These are phyloP conservation scores for Podaxis mareebaensis DNA, from an alignment of 768 basidiomycete genomes.

Conservation along the genomic window DNA sequence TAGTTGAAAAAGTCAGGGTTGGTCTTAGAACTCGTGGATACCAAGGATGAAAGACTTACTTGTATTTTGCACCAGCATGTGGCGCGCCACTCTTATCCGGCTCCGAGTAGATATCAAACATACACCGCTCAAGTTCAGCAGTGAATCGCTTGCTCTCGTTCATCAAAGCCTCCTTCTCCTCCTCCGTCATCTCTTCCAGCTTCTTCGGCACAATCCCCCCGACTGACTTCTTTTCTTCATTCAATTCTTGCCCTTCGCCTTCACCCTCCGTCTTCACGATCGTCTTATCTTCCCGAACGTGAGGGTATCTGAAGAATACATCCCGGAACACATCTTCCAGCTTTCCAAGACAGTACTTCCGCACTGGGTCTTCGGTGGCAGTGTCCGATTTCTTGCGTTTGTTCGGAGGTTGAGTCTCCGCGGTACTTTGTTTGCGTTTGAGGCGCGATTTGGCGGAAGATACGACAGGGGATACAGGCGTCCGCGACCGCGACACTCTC, in stretches of 20 bases:
- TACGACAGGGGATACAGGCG: conserved; percentile 29
- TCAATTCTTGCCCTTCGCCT: not conserved
- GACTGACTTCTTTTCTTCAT: not conserved
- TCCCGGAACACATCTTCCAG: conserved; percentile 69
- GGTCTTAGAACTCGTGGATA: not conserved
- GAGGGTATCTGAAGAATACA: conserved; percentile 73
- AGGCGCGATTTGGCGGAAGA: conserved; percentile 30
- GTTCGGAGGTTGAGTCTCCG: conserved; percentile 24
- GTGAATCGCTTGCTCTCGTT: conserved; percentile 65
- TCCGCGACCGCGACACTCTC: conserved; percentile 30
- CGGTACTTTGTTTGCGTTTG: conserved; percentile 57
- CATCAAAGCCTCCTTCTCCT: conserved; percentile 56
- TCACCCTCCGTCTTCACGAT: conserved; percentile 24
- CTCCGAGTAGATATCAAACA: conserved; percentile 78
- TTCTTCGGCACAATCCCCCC: conserved; percentile 40
- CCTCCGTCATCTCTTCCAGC: conserved; percentile 56
- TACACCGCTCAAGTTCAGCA: conserved; percentile 68
- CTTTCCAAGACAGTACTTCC: conserved; percentile 81
- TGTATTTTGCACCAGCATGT: conserved; percentile 76
- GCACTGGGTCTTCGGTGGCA: conserved; percentile 64
- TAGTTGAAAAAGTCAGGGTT: conserved; percentile 29
- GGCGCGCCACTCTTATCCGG: conserved; percentile 67
- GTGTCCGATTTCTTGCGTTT: conserved; percentile 26
- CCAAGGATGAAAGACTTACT: conserved; percentile 44
- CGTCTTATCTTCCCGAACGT: conserved; percentile 33